These are phyloP conservation scores for Marasmius fiardii DNA, from an alignment of 1,284 basidiomycete species.

Conservation along the genomic window DNA sequence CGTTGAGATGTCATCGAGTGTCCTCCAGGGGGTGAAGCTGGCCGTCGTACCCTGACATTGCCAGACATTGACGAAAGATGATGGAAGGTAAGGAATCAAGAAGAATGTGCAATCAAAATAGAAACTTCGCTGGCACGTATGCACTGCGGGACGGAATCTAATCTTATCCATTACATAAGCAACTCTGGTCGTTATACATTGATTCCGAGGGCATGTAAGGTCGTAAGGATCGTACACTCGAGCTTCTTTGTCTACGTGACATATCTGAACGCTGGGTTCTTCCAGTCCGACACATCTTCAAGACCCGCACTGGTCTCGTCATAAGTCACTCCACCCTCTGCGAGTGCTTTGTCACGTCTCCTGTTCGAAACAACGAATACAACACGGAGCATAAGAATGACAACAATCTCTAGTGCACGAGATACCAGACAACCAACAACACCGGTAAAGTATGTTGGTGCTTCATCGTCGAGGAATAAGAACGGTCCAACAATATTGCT, in stretches of 20 bases:
- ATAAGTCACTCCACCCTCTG: slow-evolving; percentile 21
- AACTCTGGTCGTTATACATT: too few relatives aligned
- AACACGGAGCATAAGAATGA: slow-evolving; percentile 35
- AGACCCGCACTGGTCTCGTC: slow-evolving; percentile 14
- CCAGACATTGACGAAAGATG: slow-evolving; percentile 38
- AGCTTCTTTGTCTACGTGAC: slow-evolving; percentile 12
- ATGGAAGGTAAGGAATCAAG: slow-evolving; percentile 6
- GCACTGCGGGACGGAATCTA: not conserved
- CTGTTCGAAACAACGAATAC: slow-evolving; percentile 35
- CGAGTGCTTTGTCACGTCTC: slow-evolving; percentile 28
- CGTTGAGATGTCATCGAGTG: slow-evolving; percentile 35
- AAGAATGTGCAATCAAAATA: too few relatives aligned
- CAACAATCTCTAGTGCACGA: slow-evolving; percentile 26
- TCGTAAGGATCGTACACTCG: not conserved
- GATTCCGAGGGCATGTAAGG: too few relatives aligned
- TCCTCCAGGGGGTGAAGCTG: slow-evolving; percentile 53
- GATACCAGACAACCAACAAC: slow-evolving; percentile 37
- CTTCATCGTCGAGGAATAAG: slow-evolving; percentile 33
- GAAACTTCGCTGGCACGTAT: not conserved
- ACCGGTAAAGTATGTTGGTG: slow-evolving; percentile 36
- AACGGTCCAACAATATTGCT: slow-evolving; percentile 40
- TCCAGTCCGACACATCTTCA: slow-evolving; percentile 24
- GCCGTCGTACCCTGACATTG: slow-evolving; percentile 57
- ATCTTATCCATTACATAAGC: not conserved
- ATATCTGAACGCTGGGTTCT: slow-evolving; percentile 25